A percentile compares a stretch with the other conserved stretches of the same genome.
phyloP scores from a whole-genome alignment of 2,329 filamentous ascomycete species.

The Paracamarosporium sp. region DNA sequence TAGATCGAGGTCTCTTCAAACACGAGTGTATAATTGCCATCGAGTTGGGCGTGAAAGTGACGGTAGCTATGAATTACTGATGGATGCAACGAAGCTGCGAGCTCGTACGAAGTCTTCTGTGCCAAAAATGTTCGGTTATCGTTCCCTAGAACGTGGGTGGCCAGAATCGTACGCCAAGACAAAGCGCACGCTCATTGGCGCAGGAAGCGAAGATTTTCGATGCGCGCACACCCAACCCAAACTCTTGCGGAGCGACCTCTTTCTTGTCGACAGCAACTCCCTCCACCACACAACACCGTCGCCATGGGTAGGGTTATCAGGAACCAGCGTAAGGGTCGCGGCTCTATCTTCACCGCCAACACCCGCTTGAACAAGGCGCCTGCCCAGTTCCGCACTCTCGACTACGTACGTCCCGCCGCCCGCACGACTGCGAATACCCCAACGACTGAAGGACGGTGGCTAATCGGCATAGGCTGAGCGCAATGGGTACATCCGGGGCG shows the following conservation, averaged over 20 bases:
- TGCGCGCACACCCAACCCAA: slow-evolving; percentile 10
- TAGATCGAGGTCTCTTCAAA: too few relatives aligned
- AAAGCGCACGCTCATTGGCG: not conserved
- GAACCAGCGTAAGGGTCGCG: slow-evolving; percentile 75
- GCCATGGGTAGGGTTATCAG: slow-evolving; percentile 73
- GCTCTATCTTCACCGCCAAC: slow-evolving; percentile 76
- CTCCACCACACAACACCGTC: slow-evolving; percentile 41
- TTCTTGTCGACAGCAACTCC: slow-evolving; percentile 15
- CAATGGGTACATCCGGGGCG: slow-evolving; percentile 96
- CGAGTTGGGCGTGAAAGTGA: too few relatives aligned
- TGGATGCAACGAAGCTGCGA: too few relatives aligned
- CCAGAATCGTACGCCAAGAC: slow-evolving; percentile 3
- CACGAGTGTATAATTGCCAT: too few relatives aligned
- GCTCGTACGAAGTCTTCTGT: too few relatives aligned
- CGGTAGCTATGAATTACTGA: too few relatives aligned
- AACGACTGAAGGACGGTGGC: slow-evolving; percentile 36
- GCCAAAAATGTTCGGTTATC: too few relatives aligned
- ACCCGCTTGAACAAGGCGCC: slow-evolving; percentile 85
- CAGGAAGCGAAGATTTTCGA: slow-evolving; percentile 14
- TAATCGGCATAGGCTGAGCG: slow-evolving; percentile 69
- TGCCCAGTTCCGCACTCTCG: slow-evolving; percentile 95
- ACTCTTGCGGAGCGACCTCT: slow-evolving; percentile 4
- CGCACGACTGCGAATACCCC: slow-evolving; percentile 26
- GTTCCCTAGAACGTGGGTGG: too few relatives aligned
- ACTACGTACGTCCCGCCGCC: slow-evolving; percentile 66